Percentiles rank a stretch among this genome's conserved stretches.
Conservation (phyloP, 2,329 filamentous ascomycete genomes). For the Cadophora luteo-olivacea region DNA sequence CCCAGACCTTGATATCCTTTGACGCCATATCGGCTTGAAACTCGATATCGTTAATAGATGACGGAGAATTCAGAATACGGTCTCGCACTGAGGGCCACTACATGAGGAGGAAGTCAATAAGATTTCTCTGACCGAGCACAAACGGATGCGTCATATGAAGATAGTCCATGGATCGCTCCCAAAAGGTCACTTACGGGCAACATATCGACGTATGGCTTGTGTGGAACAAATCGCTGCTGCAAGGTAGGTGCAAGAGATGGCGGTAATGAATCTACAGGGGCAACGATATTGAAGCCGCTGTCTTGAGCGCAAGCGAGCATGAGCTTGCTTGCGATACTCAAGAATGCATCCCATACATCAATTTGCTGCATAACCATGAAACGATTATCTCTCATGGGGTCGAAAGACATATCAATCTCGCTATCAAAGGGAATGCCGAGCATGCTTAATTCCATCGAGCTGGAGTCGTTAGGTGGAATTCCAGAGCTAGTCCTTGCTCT, state of each 20-base stretch:
- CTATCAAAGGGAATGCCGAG: neutral
- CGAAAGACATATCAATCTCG: neutral
- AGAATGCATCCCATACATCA: constrained; percentile 28
- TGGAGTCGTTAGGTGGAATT: neutral
- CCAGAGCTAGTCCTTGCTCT: neutral
- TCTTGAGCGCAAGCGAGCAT: constrained; percentile 29
- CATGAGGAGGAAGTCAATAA: neutral
- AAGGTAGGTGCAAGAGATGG: constrained; percentile 30
- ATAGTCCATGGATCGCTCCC: no score
- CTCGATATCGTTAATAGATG: constrained; percentile 34
- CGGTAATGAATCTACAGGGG: constrained; percentile 27
- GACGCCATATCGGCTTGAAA: constrained; percentile 30
- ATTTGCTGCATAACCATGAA: constrained; percentile 32
- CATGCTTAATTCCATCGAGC: neutral
- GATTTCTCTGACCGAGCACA: neutral
- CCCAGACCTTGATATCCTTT: constrained; percentile 41
- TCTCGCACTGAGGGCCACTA: constrained; percentile 32
- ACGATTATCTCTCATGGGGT: constrained; percentile 29
- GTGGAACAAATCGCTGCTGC: constrained; percentile 33
- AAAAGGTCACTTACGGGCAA: constrained; percentile 19
- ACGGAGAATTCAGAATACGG: constrained; percentile 29
- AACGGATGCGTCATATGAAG: neutral
- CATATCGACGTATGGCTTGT: constrained; percentile 34
- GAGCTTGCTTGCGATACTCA: constrained; percentile 28
- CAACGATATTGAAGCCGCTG: constrained; percentile 31